A percentile compares a stretch with the other conserved stretches of the same genome.
These are phyloP conservation scores for Plasmodium knowlesi DNA, from an alignment of 169 alveolate species.

Conservation along the genomic window DNA sequence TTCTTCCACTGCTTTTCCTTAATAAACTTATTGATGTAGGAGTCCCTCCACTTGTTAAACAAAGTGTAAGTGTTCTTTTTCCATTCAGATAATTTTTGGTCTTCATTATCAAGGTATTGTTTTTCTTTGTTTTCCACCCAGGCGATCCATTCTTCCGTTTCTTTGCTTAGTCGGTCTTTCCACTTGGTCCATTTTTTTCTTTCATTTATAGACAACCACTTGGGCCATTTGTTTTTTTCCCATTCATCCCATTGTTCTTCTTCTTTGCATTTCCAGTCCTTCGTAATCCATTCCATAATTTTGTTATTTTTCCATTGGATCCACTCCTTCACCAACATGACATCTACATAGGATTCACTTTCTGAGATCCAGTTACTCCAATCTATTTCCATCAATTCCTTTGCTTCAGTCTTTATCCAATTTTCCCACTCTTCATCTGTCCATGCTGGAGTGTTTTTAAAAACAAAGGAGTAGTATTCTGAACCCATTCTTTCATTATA, in stretches of 20 bases:
- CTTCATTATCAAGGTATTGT: background rate
- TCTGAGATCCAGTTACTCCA: background rate
- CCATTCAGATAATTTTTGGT: background rate
- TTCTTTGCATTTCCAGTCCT: background rate
- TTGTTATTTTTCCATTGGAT: background rate
- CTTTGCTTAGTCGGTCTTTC: background rate
- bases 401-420: constrained; percentile 12
- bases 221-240: background rate
- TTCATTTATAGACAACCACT: background rate
- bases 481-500: background rate
- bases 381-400: background rate
- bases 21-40: background rate
- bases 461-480: background rate
- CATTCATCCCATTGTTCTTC: background rate
- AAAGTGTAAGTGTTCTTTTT: background rate
- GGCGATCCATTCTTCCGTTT: background rate
- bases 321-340: background rate
- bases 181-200: background rate
- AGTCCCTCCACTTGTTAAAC: background rate
- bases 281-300: background rate
- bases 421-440: background rate
- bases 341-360: background rate
- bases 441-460: background rate
- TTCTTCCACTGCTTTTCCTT: background rate
- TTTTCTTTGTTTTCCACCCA: background rate